phyloP scores from a whole-genome alignment of 2,329 filamentous ascomycete species.

The Aphanoascus verrucosus region DNA sequence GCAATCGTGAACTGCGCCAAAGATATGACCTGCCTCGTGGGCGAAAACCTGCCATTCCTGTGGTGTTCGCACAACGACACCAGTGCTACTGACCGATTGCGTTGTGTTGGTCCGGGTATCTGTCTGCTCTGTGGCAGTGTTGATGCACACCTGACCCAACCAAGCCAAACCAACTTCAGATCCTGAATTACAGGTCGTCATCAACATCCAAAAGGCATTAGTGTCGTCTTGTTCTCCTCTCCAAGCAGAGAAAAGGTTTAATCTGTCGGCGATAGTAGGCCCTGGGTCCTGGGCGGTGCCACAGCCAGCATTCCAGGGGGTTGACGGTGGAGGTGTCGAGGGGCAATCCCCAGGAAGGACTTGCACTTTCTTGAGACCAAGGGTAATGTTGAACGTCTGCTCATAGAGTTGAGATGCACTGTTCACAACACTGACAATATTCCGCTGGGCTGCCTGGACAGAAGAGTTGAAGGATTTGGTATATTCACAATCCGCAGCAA shows the following conservation, averaged over 20 bases:
- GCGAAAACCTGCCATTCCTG: slow-evolving; percentile 92
- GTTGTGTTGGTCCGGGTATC: slow-evolving; percentile 21
- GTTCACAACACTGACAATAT: slow-evolving; percentile 77
- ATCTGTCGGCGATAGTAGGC: slow-evolving; percentile 59
- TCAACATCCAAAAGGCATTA: slow-evolving; percentile 86
- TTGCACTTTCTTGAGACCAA: slow-evolving; percentile 77
- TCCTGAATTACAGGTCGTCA: slow-evolving; percentile 68
- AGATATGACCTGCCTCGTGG: slow-evolving; percentile 86
- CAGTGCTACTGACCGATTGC: slow-evolving; percentile 70
- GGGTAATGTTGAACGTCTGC: slow-evolving; percentile 82
- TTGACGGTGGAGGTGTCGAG: slow-evolving; percentile 51
- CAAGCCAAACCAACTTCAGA: slow-evolving; percentile 81
- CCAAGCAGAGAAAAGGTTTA: slow-evolving; percentile 85
- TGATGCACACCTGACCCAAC: slow-evolving; percentile 67
- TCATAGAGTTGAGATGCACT: slow-evolving; percentile 81
- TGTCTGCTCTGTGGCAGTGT: background rate
- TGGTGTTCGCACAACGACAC: slow-evolving; percentile 73
- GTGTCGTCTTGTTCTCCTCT: slow-evolving; percentile 63
- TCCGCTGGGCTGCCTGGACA: slow-evolving; percentile 50
- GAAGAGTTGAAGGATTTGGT: slow-evolving; percentile 58
- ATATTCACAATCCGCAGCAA: slow-evolving; percentile 90
- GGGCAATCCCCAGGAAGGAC: slow-evolving; percentile 68
- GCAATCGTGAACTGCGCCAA: slow-evolving; percentile 92
- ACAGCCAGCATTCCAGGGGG: slow-evolving; percentile 79
- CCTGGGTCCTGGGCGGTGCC: slow-evolving; percentile 28